Evolutionary conservation across 2,329 filamentous ascomycete genomes (phyloP), one percentile per base, ranked within the genome.

Genomic region (Ascochyta rabiei): DNA sequence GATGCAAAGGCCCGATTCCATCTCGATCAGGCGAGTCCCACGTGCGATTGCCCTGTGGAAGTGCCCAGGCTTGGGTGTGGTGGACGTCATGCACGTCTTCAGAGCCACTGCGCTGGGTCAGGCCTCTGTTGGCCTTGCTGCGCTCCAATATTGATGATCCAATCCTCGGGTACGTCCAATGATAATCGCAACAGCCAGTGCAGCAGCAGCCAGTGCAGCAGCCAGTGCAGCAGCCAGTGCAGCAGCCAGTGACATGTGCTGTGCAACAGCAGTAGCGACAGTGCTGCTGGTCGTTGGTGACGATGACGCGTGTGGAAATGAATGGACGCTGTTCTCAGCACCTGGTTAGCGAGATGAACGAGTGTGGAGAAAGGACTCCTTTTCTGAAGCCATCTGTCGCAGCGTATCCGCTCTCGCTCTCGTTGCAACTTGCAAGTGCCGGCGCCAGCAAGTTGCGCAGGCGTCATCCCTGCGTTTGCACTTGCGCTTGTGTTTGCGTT

Each of bases 311-410:
- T 28, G 24, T 28, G 24, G 24, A 28, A 28, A 28, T 55, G 44
- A 66, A 57, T 55, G 57, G 56, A 58, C 44, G 50, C 53, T 61
- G 50, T 52, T 45, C 51, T 60, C 45, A 60, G 55, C 63, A 57
- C 62, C 58, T 37, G 38, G 47, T 67, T 71, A 74, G 71, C 72
- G 72, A 75, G 61, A 75, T 75, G 70, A 75, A 65, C 60, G 57
- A 59, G 47, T 71, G 70, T 72, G 70, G 70, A 74, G 69, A 70
- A 71, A 69, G 70, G 69, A 67, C 63, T 65, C 41, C 41, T 55
- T 50, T 55, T 41, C 35, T 28, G 31, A 40, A 45, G 52, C 52
- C 46, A 55, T 55, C 30, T 55, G 52, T 55, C 52, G 41, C 52
- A 55, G 42, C 52, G 62, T 58, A 48, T 53, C 59, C 52, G 10